Conservation (phyloP, 2,329 filamentous ascomycete genomes). For the Pseudocercospora pini-densiflorae region DNA sequence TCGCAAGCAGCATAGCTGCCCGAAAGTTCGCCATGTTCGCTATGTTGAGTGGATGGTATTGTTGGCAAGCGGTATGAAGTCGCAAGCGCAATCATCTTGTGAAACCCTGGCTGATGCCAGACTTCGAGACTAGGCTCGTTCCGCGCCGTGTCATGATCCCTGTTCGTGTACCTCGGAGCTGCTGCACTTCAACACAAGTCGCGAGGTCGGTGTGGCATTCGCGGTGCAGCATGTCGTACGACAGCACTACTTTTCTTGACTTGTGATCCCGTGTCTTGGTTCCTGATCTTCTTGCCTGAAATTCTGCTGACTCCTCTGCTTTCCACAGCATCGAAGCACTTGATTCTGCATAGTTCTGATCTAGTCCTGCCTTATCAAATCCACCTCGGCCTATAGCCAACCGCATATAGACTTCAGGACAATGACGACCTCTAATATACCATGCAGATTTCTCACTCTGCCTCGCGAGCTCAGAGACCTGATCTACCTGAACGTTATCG, state of each 20-base stretch:
- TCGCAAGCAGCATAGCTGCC: slow-evolving; percentile 21
- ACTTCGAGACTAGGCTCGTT: too few species aligned
- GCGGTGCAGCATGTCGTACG: neutral
- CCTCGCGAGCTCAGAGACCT: slow-evolving; percentile 33
- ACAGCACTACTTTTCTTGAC: slow-evolving; percentile 6
- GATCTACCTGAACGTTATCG: slow-evolving; percentile 26
- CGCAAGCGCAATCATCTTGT: neutral
- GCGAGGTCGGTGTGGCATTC: neutral
- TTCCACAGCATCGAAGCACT: neutral
- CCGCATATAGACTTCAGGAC: neutral
- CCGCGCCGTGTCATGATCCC: too few species aligned
- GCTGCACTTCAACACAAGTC: neutral
- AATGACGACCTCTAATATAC: slow-evolving; percentile 9
- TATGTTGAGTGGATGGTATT: neutral
- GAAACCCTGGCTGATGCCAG: neutral
- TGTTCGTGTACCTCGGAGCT: neutral
- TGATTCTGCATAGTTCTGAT: neutral
- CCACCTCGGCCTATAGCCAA: too few species aligned
- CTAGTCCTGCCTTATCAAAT: too few species aligned
- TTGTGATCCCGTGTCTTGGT: neutral
- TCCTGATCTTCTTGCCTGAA: neutral
- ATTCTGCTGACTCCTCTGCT: neutral
- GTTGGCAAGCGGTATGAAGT: slow-evolving; percentile 9
- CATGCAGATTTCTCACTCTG: slow-evolving; percentile 23
- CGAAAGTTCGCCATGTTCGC: slow-evolving; percentile 14